Conservation (phyloP, 495 filamentous ascomycete genomes). For the Aspergillus mulundensis region DNA sequence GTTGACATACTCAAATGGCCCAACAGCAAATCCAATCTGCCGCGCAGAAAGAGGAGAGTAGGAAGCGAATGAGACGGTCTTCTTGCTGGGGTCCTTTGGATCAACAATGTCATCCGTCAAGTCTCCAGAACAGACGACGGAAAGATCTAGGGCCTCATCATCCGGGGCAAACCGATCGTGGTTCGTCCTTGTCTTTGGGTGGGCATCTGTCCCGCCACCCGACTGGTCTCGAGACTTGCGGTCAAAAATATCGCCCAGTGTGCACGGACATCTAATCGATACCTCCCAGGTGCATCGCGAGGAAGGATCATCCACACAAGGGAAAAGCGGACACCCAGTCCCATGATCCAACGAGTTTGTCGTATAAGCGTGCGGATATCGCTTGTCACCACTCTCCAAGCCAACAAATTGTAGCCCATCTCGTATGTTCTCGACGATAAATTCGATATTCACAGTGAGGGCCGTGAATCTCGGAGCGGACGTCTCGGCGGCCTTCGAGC, state of each 20-base stretch:
- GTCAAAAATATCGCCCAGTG: constrained; percentile 76
- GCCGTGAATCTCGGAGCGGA: constrained; percentile 51
- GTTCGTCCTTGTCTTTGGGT: constrained; percentile 16
- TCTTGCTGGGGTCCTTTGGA: constrained; percentile 67
- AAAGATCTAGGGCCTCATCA: constrained; percentile 81
- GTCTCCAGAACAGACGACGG: constrained; percentile 85
- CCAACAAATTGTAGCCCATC: constrained; percentile 93
- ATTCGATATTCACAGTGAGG: constrained; percentile 65
- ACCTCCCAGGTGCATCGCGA: constrained; percentile 84
- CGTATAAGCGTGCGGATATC: constrained; percentile 90
- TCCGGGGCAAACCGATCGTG: constrained; percentile 53
- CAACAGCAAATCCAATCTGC: constrained; percentile 87
- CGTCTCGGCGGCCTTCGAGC: constrained; percentile 32
- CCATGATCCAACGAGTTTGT: constrained; percentile 73
- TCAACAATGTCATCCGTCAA: constrained; percentile 77
- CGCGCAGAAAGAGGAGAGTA: constrained; percentile 68
- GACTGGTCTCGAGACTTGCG: constrained; percentile 30
- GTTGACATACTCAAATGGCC: constrained; percentile 91
- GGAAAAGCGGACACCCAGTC: constrained; percentile 81
- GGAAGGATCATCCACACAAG: constrained; percentile 79
- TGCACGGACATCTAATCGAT: constrained; percentile 76
- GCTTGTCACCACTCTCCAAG: constrained; percentile 64
- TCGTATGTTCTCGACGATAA: constrained; percentile 62
- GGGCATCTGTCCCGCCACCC: constrained; percentile 12
- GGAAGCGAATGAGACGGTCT: constrained; percentile 76